A percentile compares a stretch with the other conserved stretches of the same genome.
Evolutionary conservation across 225 moss, liverwort and hornwort genomes (phyloP).

Genomic region (Marchantia paleacea): DNA sequence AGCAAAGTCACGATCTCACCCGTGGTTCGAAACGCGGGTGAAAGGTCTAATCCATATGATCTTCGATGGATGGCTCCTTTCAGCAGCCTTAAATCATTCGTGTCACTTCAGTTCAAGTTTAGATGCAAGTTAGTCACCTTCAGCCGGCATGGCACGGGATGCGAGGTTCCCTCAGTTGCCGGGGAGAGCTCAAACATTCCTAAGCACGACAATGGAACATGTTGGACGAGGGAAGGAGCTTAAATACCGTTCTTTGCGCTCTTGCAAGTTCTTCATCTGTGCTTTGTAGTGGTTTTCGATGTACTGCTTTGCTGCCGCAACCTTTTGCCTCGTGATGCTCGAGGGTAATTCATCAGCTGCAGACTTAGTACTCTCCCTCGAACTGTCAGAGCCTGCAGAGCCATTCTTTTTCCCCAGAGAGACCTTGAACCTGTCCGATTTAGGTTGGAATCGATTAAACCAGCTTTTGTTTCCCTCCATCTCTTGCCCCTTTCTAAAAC

Average conservation of each 20-base stretch:
- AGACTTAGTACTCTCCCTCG: constrained; percentile 50
- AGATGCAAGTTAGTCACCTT: background rate
- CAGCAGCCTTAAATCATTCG: background rate
- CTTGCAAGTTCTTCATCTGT: constrained; percentile 52
- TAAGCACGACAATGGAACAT: background rate
- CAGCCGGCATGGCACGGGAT: background rate
- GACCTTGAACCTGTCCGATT: constrained; percentile 59
- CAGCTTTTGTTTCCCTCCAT: constrained; percentile 54
- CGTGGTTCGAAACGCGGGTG: background rate
- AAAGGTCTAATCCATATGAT: background rate
- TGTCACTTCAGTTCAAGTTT: background rate
- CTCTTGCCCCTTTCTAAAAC: constrained; percentile 29
- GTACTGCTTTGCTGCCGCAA: constrained; percentile 51
- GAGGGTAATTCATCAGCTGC: constrained; percentile 54
- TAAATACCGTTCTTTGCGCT: constrained; percentile 50
- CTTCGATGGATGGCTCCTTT: too few relatives aligned
- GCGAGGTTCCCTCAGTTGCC: background rate
- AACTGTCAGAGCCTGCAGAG: constrained; percentile 46
- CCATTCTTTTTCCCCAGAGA: constrained; percentile 55
- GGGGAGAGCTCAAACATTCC: background rate
- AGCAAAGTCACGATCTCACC: background rate
- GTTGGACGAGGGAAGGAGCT: background rate
- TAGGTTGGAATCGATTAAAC: constrained; percentile 58
- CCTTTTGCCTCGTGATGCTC: constrained; percentile 53
- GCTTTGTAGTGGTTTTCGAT: constrained; percentile 58